Evolutionary conservation across 2,329 filamentous ascomycete genomes (phyloP), one percentile per base, ranked within the genome.

Genomic region (Neonectria neomacrospora): DNA sequence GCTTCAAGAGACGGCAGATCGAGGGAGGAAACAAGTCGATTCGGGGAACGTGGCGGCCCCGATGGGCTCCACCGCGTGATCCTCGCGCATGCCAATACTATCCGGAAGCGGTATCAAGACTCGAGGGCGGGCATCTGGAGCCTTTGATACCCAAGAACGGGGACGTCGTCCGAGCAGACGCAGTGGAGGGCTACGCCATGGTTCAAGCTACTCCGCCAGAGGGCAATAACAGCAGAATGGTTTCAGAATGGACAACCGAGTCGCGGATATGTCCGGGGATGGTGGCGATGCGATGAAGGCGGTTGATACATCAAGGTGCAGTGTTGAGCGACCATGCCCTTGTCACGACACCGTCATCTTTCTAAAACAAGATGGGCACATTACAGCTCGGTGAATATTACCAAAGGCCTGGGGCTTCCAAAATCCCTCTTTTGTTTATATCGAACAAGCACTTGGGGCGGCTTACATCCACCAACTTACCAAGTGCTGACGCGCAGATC

Each of bases 81-180:
- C 45, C 18, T 50, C 20, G 9, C 12, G 23, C n/a, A 58, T 51
- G 52, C 51, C 14, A 26, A 52, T 48, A 20, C n/a, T 63, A 10
- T 28, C 61, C 67, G 10, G 61, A 71, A 68, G 34, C 9, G 59
- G 70, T 58, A 62, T 68, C 65, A 70, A 71, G 60, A 71, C 28
- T 70, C 70, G 67, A 70, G 55, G 23, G 37, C 30, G 58, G 37
- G n/a, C 47, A 51, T 26, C 37, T 44, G 41, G 37, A 32, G 12
- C 22, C 26, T 18, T 30, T 32, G 26, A 59, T 63, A 55, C 47
- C 47, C 22, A 47, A n/a, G 30, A 28, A 42, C 42, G 37, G 12
- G 41, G 41, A 45, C 28, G n/a, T 34, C 56, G 34, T 39, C 47
- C 11, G 11, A 11, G n/a, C 18, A 50, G 18, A 30, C 32, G 53